phyloP scores from a whole-genome alignment of 305 asterid species.

The Fraxinus greggii region DNA sequence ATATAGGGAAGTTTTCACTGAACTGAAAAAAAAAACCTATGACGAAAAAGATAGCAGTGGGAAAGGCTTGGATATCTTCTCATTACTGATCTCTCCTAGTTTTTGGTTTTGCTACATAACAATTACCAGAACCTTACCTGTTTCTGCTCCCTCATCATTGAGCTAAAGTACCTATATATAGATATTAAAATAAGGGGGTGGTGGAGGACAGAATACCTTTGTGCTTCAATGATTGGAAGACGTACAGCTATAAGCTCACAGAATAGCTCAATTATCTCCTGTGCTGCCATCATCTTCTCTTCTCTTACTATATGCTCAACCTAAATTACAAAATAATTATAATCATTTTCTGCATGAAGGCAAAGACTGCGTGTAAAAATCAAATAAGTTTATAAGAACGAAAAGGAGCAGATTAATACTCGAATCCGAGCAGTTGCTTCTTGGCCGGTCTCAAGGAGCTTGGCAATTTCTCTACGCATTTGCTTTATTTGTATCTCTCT shows the following conservation, averaged over 20 bases:
- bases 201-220: conserved; percentile 45
- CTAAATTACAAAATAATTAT: conserved; percentile 35
- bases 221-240: conserved; percentile 88
- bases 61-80: not conserved
- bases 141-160: not conserved
- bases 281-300: conserved; percentile 99
- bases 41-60: not conserved
- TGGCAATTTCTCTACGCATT: conserved; percentile 93
- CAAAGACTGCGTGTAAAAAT: not conserved
- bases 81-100: not conserved
- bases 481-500: conserved; percentile 87
- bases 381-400: not conserved
- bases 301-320: conserved; percentile 96
- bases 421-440: conserved; percentile 99
- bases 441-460: conserved; percentile 96
- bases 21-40: not conserved
- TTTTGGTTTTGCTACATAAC: not conserved
- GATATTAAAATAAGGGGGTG: not conserved
- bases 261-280: conserved; percentile 90
- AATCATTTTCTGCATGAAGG: not conserved
- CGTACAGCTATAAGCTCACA: conserved; percentile 87
- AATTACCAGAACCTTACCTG: not conserved
- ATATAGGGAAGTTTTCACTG: not conserved
- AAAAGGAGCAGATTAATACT: conserved; percentile 33
- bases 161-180: not conserved